Evolutionary conservation across 2,329 filamentous ascomycete species (phyloP), one percentile per base, ranked within the genome.

Genomic region (Sphaerulina musiva): DNA sequence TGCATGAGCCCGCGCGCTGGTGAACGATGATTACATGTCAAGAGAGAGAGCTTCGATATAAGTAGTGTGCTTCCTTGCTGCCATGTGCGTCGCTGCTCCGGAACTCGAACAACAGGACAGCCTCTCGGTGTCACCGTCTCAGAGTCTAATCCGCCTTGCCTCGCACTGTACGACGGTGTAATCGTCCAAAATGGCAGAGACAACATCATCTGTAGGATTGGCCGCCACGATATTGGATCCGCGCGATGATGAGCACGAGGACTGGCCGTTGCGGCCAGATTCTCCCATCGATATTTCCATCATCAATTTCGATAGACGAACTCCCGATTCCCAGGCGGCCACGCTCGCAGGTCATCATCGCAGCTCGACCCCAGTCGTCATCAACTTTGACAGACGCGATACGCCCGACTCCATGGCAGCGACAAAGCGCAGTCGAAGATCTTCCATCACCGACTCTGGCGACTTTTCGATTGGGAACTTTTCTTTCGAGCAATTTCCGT

Each of bases 401-500:
- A 55, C 53, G 12, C 48, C 48, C 6, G 53, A 55, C 43, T 55
- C 44, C 6, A 39, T 46, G 11, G 48, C 53, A 14, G 53, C 53
- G 31, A 39, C 48, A 3, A 55, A 55, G 36, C 43, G 53, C 7
- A 48, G 43, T 39, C 48, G 53, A 4, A 44, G 53, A 2, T 55
- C 53, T 11, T 51, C 48, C n/a, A 55, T 55, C 3, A 55, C 53
- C 1, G 38, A 50, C 11, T 55, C 53, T 5, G 43, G 48, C 2
- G 53, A 55, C 40, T 46, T 55, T 36, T 51, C 53, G 7, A 55
- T 55, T 11, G 53, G 53, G 4, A 44, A 45, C 9, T 55, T 55
- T 17, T 51, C 48, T 8, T 55, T 55, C 39, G 43, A 46, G 23
- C 32, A 44, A 9, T 55, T 51, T 20, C 48, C 53, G 1, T 51